Evolutionary conservation across 2,329 filamentous ascomycete species (phyloP).

Genomic region (Monosporascus sp.): DNA sequence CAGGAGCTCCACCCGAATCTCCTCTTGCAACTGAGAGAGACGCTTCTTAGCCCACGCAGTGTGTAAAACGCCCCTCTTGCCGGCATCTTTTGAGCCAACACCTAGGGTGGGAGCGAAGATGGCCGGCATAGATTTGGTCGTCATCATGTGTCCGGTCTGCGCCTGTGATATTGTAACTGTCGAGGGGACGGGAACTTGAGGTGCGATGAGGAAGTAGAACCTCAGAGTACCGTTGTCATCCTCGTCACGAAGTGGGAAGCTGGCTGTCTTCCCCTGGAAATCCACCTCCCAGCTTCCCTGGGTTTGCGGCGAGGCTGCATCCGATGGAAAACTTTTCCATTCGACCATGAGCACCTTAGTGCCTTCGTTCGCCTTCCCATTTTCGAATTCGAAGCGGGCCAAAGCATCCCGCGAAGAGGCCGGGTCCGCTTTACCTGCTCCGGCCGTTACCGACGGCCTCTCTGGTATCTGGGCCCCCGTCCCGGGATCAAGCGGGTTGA

Average conservation of each 20-base stretch:
- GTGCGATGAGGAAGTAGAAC: slow-evolving; percentile 76
- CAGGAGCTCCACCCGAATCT: slow-evolving; percentile 69
- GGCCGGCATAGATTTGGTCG: slow-evolving; percentile 76
- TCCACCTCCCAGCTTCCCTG: slow-evolving; percentile 63
- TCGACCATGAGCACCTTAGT: slow-evolving; percentile 93
- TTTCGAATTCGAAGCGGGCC: slow-evolving; percentile 83
- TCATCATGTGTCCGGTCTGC: slow-evolving; percentile 33
- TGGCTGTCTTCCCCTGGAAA: slow-evolving; percentile 75
- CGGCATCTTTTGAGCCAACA: slow-evolving; percentile 57
- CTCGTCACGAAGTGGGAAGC: slow-evolving; percentile 61
- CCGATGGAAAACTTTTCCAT: slow-evolving; percentile 53
- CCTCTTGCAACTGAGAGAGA: slow-evolving; percentile 66
- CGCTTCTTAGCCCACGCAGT: slow-evolving; percentile 87
- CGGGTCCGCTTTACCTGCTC: slow-evolving; percentile 38
- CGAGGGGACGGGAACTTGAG: slow-evolving; percentile 64
- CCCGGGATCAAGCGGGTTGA: neutral
- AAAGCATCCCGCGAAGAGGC: slow-evolving; percentile 50
- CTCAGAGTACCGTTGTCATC: slow-evolving; percentile 46
- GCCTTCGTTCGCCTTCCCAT: slow-evolving; percentile 69
- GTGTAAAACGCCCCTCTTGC: slow-evolving; percentile 77
- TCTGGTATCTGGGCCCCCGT: neutral
- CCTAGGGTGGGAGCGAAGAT: slow-evolving; percentile 78
- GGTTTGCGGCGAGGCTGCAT: slow-evolving; percentile 24
- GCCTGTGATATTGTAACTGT: slow-evolving; percentile 59
- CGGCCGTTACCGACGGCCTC: slow-evolving; percentile 14